These are phyloP conservation scores for Inga leiocalycina DNA, from an alignment of 306 rosid species.

Conservation along the genomic window DNA sequence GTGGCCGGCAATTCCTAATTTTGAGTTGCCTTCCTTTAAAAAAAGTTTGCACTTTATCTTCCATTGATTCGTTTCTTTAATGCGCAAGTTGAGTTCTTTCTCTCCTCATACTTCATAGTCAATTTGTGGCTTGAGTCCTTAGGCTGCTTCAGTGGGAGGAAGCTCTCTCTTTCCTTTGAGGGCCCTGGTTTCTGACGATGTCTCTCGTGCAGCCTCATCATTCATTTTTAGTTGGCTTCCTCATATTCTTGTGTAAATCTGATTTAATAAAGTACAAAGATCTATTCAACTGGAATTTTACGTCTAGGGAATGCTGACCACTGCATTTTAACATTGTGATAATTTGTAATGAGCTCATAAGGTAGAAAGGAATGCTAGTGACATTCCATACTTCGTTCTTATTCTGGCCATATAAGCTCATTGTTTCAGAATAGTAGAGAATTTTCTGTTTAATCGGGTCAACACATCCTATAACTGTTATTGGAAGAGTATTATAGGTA, in stretches of 20 bases:
- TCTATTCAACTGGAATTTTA: not conserved
- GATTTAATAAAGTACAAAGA: not conserved
- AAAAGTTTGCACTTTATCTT: not conserved
- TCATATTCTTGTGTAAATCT: conserved; percentile 15
- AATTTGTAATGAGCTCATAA: not conserved
- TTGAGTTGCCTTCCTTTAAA: not conserved
- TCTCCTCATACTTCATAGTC: not conserved
- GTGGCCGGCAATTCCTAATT: not conserved
- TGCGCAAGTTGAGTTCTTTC: not conserved
- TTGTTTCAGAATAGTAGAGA: not conserved
- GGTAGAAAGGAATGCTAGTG: not conserved
- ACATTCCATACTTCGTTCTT: not conserved
- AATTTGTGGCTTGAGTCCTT: conserved; percentile 16
- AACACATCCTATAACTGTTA: not conserved
- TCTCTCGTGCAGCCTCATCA: not conserved
- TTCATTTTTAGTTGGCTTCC: conserved; percentile 16
- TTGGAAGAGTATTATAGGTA: not conserved
- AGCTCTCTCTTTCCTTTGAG: not conserved
- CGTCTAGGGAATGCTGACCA: not conserved
- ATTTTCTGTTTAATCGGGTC: not conserved
- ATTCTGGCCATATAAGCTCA: not conserved
- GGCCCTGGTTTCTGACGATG: conserved; percentile 25
- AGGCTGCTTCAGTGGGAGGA: conserved; percentile 24
- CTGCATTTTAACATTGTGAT: not conserved
- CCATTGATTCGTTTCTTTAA: not conserved